These are phyloP conservation scores for Xylaria sp. DNA, from an alignment of 2,329 filamentous ascomycete genomes.

Conservation along the genomic window DNA sequence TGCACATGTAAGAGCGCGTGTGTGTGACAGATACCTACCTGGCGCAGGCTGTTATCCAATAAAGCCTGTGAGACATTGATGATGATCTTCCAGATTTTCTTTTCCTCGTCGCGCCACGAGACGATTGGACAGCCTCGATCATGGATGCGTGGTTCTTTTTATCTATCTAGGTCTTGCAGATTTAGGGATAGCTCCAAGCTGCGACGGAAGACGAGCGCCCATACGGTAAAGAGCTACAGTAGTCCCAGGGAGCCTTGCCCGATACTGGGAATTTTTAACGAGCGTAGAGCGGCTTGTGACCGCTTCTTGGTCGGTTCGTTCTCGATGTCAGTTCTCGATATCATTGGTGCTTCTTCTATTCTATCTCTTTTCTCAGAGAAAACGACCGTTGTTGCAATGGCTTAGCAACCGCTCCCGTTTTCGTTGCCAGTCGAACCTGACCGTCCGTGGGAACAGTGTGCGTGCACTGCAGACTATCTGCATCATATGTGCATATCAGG, in stretches of 20 bases:
- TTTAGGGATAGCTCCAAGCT: slow-evolving; percentile 25
- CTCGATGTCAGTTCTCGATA: neutral
- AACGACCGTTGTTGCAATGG: no score
- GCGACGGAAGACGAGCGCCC: slow-evolving; percentile 27
- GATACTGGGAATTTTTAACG: slow-evolving; percentile 41
- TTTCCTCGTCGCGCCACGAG: slow-evolving; percentile 27
- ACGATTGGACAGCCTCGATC: slow-evolving; percentile 33
- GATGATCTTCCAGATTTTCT: slow-evolving; percentile 29
- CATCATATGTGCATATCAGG: neutral
- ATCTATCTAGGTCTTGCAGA: slow-evolving; percentile 1
- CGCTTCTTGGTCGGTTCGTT: neutral
- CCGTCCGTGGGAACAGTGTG: no score
- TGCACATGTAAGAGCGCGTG: slow-evolving; percentile 12
- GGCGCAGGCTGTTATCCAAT: slow-evolving; percentile 32
- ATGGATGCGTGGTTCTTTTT: slow-evolving; percentile 40
- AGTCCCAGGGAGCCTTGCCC: slow-evolving; percentile 39
- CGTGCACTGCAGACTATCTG: neutral
- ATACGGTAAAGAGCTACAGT: slow-evolving; percentile 30
- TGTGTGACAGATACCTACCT: slow-evolving; percentile 22
- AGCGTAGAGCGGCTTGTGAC: slow-evolving; percentile 32
- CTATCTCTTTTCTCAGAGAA: neutral
- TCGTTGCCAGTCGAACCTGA: no score
- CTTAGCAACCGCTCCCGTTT: neutral
- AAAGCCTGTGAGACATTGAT: slow-evolving; percentile 35
- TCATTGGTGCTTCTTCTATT: neutral